Evolutionary conservation across 2,329 filamentous ascomycete genomes (phyloP), one percentile per base, ranked within the genome.

Genomic region (Fusarium sp.): DNA sequence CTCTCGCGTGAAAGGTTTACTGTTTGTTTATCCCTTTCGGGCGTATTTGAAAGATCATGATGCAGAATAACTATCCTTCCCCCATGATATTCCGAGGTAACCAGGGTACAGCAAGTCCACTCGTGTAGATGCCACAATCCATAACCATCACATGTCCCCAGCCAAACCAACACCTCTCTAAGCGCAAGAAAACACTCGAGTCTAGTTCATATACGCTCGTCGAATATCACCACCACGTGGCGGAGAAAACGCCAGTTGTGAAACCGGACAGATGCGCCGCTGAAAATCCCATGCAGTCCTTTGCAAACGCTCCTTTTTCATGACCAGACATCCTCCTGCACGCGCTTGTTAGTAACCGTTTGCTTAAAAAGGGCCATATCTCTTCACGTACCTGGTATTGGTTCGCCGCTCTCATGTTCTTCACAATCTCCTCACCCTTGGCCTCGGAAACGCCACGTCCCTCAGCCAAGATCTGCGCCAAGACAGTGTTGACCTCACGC

Each of bases 381-480:
- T 38, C 33, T 62, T 35, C 33, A 84, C 86, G 70, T 90, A 92
- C 97, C 89, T 99, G 97, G 87, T 99, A 99, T 84, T 97, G 94
- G 84, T 97, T 98, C 75, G 93, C 92, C 76, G 94, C 92, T 80
- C 97, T 92, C 96, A 99, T 98, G 79, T 92, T 92, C 90, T 98
- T 99, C 70, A 99, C 95, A 79, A 98, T 92, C 81, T 98, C 96
- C 85, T 99, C 97, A 15, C 91, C 97, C 89, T 98, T 98, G 73
- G 92, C 87, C 79, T 96, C 93, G 2, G 94, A 88, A 68, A 98
- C 89, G 60, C 93, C 93, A 63, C 97, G 90, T 83, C 97, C 90
- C 81, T 95, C 91, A 30, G 95, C 88, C 77, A 99, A 92, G 80
- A 98, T 97, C 81, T 97, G 92, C 30, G 89, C 93, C 50, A 99